Evolutionary conservation across 345 rosid genomes (phyloP).

Genomic region (Heritiera littoralis): DNA sequence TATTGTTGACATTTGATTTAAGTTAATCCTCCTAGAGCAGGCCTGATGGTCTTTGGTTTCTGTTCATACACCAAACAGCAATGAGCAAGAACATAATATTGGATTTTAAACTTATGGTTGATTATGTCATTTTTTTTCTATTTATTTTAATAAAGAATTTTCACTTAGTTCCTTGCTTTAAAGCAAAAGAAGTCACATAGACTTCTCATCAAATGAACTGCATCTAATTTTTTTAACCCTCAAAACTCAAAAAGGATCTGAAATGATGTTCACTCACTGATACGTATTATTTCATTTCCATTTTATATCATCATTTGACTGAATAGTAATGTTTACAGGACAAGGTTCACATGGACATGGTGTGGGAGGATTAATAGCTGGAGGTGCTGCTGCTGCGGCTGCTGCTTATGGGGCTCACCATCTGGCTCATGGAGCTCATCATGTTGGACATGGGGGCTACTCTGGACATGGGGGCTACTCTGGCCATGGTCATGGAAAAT

Average conservation of each 20-base stretch:
- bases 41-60: neutral
- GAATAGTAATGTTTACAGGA: slow-evolving; percentile 33
- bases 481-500: slow-evolving; percentile 37
- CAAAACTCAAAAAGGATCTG: neutral
- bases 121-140: neutral
- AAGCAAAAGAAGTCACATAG: neutral
- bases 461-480: slow-evolving; percentile 41
- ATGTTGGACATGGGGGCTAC: slow-evolving; percentile 21
- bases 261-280: neutral
- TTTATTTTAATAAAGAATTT: neutral
- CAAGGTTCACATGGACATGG: slow-evolving; percentile 39
- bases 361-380: slow-evolving; percentile 66
- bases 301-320: slow-evolving; percentile 10
- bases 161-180: neutral
- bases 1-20: neutral
- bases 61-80: neutral
- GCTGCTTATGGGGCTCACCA: slow-evolving; percentile 75
- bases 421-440: slow-evolving; percentile 46
- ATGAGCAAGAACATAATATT: neutral
- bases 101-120: neutral
- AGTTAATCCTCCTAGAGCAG: neutral
- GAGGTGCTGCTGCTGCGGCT: slow-evolving; percentile 73
- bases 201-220: neutral
- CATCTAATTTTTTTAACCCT: neutral
- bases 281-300: neutral